A percentile compares a stretch with the other conserved stretches of the same genome.
These are phyloP conservation scores for Sugiyamaella valdiviana DNA, from an alignment of 805 yeast species.

Conservation along the genomic window DNA sequence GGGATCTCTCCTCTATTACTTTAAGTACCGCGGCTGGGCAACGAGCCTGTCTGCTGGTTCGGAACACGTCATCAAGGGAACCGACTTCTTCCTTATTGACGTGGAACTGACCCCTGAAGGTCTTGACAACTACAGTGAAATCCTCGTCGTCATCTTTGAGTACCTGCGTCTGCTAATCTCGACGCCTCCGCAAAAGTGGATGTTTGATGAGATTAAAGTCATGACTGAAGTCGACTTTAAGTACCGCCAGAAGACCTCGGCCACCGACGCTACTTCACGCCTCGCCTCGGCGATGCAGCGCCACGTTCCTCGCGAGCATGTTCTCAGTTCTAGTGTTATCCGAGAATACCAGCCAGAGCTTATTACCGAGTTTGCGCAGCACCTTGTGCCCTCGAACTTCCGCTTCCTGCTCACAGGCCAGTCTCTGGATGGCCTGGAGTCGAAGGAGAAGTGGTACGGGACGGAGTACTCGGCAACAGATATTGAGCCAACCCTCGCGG, in stretches of 20 bases:
- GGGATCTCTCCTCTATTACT: constrained; percentile 69
- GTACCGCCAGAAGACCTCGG: constrained; percentile 70
- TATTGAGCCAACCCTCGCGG: constrained; percentile 28
- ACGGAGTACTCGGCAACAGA: constrained; percentile 56
- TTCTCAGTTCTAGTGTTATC: constrained; percentile 53
- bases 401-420: constrained; percentile 51
- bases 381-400: constrained; percentile 54
- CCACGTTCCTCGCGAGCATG: constrained; percentile 55
- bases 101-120: constrained; percentile 76
- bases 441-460: constrained; percentile 82
- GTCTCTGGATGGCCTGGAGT: constrained; percentile 43
- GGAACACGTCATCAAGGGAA: constrained; percentile 48
- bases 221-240: constrained; percentile 66
- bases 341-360: constrained; percentile 52
- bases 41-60: constrained; percentile 71
- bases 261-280: constrained; percentile 65
- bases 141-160: constrained; percentile 58
- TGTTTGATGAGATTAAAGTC: constrained; percentile 68
- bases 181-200: constrained; percentile 67
- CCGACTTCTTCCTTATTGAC: constrained; percentile 59
- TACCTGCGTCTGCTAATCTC: constrained; percentile 57
- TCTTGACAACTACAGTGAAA: constrained; percentile 48
- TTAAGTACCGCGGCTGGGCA: constrained; percentile 75
- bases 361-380: constrained; percentile 44
- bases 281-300: constrained; percentile 59